These are phyloP conservation scores for Catharanthus roseus DNA, from an alignment of 257 asterid species.

Conservation along the genomic window DNA sequence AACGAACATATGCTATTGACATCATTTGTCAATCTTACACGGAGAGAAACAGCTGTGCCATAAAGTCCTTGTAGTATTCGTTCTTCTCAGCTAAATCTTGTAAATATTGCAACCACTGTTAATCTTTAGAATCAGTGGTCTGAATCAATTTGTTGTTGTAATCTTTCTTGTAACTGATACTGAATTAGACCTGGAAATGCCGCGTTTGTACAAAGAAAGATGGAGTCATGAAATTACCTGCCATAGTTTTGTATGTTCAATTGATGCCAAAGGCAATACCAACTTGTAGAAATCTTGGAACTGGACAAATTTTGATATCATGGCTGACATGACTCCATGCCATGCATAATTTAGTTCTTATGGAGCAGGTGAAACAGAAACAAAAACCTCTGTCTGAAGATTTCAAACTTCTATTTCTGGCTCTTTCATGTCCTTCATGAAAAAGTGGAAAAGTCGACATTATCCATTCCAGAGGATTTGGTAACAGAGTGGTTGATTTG, in stretches of 20 bases:
- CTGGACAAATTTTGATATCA: not conserved
- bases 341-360: conserved; percentile 17
- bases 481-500: conserved; percentile 51
- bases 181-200: not conserved
- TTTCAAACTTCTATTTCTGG: conserved; percentile 19
- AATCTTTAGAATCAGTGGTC: not conserved
- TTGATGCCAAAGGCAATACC: not conserved
- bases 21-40: not conserved
- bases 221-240: not conserved
- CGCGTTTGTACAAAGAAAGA: not conserved
- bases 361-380: conserved; percentile 75
- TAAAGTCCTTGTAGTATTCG: not conserved
- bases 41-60: not conserved
- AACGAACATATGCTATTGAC: not conserved
- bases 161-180: not conserved
- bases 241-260: not conserved
- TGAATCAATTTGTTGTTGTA: not conserved
- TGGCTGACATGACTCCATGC: conserved; percentile 34
- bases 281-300: conserved; percentile 2
- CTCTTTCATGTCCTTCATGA: not conserved
- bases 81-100: conserved; percentile 3
- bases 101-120: not conserved
- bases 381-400: conserved; percentile 32
- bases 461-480: conserved; percentile 45
- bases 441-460: conserved; percentile 22